A percentile compares a stretch with the other conserved stretches of the same genome.
Evolutionary conservation across 331 rosid species (phyloP).

Genomic region (Quercus tomentella): DNA sequence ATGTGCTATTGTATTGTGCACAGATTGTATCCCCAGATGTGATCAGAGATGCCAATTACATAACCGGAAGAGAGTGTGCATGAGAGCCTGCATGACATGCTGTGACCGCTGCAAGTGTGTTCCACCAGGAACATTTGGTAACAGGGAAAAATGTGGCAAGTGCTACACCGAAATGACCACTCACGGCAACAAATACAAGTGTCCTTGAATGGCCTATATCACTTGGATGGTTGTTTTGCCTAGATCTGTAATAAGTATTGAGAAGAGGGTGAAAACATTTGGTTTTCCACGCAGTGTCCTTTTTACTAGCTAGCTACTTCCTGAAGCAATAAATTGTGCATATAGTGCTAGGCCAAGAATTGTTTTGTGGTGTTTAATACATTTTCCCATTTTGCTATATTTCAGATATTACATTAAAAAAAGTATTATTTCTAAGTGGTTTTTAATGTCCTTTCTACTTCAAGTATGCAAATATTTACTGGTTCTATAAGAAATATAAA

Average conservation of each 20-base stretch:
- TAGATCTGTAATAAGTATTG: background rate
- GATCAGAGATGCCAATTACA: constrained; percentile 44
- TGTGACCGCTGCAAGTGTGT: constrained; percentile 84
- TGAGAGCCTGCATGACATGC: constrained; percentile 73
- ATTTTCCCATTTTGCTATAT: background rate
- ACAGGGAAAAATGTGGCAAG: constrained; percentile 71
- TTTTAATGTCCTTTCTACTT: too few relatives aligned
- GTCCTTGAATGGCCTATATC: constrained; percentile 25
- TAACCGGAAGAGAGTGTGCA: constrained; percentile 51
- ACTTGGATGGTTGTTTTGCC: background rate
- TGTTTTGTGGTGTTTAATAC: background rate
- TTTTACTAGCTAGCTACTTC: background rate
- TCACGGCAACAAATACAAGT: constrained; percentile 53
- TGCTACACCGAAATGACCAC: constrained; percentile 75
- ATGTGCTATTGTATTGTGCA: background rate
- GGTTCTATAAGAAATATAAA: background rate
- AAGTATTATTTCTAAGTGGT: background rate
- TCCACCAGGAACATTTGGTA: constrained; percentile 84
- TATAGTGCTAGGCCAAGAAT: background rate
- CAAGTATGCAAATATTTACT: too few relatives aligned
- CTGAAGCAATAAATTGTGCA: background rate
- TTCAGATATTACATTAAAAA: background rate
- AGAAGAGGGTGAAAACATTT: background rate
- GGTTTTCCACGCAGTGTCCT: background rate
- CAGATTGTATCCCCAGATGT: constrained; percentile 76